Conservation (phyloP, 768 basidiomycete species). For the Mycena indigotica region DNA sequence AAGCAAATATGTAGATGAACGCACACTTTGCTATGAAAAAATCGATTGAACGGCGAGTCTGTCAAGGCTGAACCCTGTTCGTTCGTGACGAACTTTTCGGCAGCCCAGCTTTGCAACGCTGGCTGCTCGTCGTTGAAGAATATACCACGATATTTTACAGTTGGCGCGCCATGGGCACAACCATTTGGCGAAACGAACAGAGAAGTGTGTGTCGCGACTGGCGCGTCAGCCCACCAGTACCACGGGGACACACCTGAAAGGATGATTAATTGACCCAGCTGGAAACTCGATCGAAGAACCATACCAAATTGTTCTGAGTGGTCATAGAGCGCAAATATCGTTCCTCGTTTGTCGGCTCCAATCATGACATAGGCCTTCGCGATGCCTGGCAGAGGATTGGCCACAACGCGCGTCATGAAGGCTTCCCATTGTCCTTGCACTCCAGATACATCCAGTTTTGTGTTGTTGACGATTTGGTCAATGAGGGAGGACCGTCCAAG, state of each 20-base stretch:
- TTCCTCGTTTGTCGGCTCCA: constrained; percentile 70
- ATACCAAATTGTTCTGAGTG: constrained; percentile 70
- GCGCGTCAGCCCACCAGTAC: constrained; percentile 85
- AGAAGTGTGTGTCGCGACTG: constrained; percentile 49
- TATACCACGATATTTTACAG: constrained; percentile 70
- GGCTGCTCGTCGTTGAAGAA: constrained; percentile 82
- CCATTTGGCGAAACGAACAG: constrained; percentile 49
- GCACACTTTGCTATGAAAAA: constrained; percentile 60
- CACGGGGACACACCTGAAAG: constrained; percentile 64
- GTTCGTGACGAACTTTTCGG: constrained; percentile 62
- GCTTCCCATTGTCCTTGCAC: constrained; percentile 71
- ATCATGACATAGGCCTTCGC: constrained; percentile 66
- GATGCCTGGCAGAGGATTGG: constrained; percentile 59
- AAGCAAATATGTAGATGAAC: constrained; percentile 19
- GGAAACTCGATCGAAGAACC: constrained; percentile 1
- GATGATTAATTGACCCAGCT: constrained; percentile 6
- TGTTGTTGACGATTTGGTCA: constrained; percentile 50
- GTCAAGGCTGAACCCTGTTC: constrained; percentile 53
- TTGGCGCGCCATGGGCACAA: constrained; percentile 61
- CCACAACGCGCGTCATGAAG: constrained; percentile 53
- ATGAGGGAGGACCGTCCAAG: constrained; percentile 60
- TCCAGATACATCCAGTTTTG: constrained; percentile 55
- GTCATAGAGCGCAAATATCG: constrained; percentile 67
- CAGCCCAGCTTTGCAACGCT: constrained; percentile 70
- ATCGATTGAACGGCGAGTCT: constrained; percentile 61